Base-by-base conservation (phyloP, 371 early-diverging fungal species). In the Rhizopus microsporus region DNA sequence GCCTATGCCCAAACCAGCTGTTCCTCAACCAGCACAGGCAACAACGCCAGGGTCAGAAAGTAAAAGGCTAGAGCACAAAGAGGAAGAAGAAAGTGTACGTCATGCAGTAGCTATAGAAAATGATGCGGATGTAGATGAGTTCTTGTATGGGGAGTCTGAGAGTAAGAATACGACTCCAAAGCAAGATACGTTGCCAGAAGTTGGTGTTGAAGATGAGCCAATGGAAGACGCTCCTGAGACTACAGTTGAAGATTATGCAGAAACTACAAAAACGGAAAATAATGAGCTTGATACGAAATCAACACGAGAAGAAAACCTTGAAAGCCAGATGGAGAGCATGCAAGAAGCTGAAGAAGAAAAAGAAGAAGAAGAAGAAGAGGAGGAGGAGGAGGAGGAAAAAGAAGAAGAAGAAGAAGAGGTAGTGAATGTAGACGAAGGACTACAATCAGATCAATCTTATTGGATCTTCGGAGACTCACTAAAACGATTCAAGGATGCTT, bases 381-480 rank as follows among this genome's bases (percentile, higher is more conserved):
- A 31, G 3, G 9, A 15, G 35, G 15, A 29, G 13, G 49, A 42
- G 31, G 51, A 31, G 1, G 32, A 39, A 39, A 60, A 54, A 38
- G 35, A 35, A 34, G 44, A 35, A 30, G 40, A 45, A n/a, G 35
- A 51, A 1, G 54, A 51, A 12, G 48, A 48, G 37, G 23, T n/a
- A 16, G 37, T 46, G 32, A 15, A 16, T 16, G 15, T 49, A 3
- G 23, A 23, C 23, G 52, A 59, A 5, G 60, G 56, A 0, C 39
- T 62, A 15, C 74, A 72, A 45, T 62, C 66, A 12, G 62, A 68
- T 53, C 78, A 77, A 54, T 74, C 72, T 2, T 74, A 74, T 55
- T 72, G 74, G 74, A 70, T 77, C 8, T 77, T 77, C 65, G 78
- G 75, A 7, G 78, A 77, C 54, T 68, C 75, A 2, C 39, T 77